Evolutionary conservation across 2,329 filamentous ascomycete genomes (phyloP).

Genomic region (Thielaviopsis populi): DNA sequence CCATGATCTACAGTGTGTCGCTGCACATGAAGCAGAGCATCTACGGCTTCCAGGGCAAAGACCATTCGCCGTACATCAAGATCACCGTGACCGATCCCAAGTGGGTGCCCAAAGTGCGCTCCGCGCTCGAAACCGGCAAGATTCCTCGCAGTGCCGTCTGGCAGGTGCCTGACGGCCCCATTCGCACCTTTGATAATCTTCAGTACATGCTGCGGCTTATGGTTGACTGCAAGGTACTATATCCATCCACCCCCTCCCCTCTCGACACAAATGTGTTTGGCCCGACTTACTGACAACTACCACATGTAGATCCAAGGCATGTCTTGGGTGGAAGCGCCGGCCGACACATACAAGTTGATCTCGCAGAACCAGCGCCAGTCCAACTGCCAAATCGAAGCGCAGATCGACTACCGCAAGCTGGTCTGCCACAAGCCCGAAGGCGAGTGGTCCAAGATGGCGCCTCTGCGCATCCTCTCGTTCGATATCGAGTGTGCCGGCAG

Average conservation of each 20-base stretch:
- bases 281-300: slow-evolving; percentile 18
- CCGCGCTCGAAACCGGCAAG: slow-evolving; percentile 55
- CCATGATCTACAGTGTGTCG: slow-evolving; percentile 63
- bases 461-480: slow-evolving; percentile 81
- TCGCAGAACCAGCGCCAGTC: slow-evolving; percentile 56
- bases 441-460: slow-evolving; percentile 97
- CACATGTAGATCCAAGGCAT: slow-evolving; percentile 64
- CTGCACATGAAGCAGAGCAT: slow-evolving; percentile 80
- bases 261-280: neutral
- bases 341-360: slow-evolving; percentile 57
- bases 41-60: slow-evolving; percentile 86
- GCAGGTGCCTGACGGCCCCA: slow-evolving; percentile 50
- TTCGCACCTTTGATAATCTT: slow-evolving; percentile 90
- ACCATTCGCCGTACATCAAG: slow-evolving; percentile 81
- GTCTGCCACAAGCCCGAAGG: slow-evolving; percentile 78
- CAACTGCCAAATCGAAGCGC: slow-evolving; percentile 91
- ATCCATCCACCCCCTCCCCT: too few species aligned
- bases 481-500: slow-evolving; percentile 98
- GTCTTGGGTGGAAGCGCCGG: slow-evolving; percentile 87
- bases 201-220: slow-evolving; percentile 94
- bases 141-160: slow-evolving; percentile 89
- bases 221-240: slow-evolving; percentile 73
- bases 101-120: slow-evolving; percentile 60
- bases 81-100: slow-evolving; percentile 86
- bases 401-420: slow-evolving; percentile 66